phyloP scores from a whole-genome alignment of 805 yeast genomes.

The Wickerhamiella australiensis region DNA sequence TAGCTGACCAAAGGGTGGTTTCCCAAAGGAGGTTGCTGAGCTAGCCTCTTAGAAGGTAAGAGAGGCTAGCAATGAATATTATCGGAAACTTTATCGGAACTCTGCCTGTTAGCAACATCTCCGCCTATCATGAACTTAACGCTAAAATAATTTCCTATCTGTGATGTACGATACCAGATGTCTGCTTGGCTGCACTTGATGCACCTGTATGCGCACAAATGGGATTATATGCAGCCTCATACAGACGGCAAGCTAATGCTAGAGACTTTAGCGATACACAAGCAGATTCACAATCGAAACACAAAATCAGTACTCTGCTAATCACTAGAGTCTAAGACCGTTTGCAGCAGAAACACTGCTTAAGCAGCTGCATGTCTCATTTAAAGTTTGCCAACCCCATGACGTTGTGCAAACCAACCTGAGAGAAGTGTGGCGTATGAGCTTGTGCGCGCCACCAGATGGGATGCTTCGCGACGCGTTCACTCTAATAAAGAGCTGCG shows the following conservation, averaged over 20 bases:
- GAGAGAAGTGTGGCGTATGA: too few relatives aligned
- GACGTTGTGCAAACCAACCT: too few relatives aligned
- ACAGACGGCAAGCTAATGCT: not conserved
- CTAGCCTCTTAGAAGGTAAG: too few relatives aligned
- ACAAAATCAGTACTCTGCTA: not conserved
- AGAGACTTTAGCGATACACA: not conserved
- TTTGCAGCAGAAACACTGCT: conserved; percentile 3
- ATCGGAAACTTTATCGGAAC: too few relatives aligned
- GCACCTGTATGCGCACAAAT: not conserved
- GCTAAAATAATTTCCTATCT: not conserved
- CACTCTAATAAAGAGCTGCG: too few relatives aligned
- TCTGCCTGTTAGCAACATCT: too few relatives aligned
- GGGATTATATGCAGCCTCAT: not conserved
- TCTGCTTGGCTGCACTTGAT: not conserved
- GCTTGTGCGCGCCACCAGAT: not conserved
- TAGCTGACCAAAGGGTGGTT: not conserved
- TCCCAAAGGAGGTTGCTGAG: not conserved
- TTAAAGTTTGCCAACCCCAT: conserved; percentile 2
- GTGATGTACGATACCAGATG: not conserved
- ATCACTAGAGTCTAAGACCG: not conserved
- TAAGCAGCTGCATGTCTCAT: conserved; percentile 4
- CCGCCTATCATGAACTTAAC: not conserved
- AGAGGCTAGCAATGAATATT: too few relatives aligned
- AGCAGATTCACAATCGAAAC: not conserved
- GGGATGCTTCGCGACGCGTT: not conserved